Evolutionary conservation across 208 protist genomes (phyloP).

Genomic region (Leishmania mexicana): DNA sequence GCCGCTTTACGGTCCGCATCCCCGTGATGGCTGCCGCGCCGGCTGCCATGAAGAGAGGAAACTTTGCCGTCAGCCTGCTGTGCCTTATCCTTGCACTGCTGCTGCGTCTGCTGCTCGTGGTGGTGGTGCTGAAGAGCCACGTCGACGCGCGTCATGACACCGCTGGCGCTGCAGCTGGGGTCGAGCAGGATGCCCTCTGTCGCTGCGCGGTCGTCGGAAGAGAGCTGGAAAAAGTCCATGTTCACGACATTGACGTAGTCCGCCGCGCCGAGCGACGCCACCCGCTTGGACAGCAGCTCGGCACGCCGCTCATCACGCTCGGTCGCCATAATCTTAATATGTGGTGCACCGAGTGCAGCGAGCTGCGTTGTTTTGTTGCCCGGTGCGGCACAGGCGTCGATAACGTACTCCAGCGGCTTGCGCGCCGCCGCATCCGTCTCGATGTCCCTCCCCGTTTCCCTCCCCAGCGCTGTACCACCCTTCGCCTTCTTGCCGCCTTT

Average conservation of each 20-base stretch:
- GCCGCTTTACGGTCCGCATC: not conserved
- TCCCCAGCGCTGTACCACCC: not conserved
- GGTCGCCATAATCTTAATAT: conserved; percentile 85
- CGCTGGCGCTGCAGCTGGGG: conserved; percentile 91
- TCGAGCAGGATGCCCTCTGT: conserved; percentile 91
- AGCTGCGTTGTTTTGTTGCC: conserved; percentile 94
- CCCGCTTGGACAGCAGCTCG: conserved; percentile 62
- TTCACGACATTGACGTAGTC: conserved; percentile 82
- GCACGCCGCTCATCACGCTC: conserved; percentile 83
- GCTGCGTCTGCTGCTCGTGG: conserved; percentile 9
- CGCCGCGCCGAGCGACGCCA: conserved; percentile 66
- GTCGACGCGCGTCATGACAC: conserved; percentile 88
- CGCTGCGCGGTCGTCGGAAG: conserved; percentile 67
- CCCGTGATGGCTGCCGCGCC: not conserved
- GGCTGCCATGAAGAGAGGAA: not conserved
- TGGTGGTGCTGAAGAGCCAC: conserved; percentile 62
- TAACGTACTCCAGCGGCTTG: conserved; percentile 75
- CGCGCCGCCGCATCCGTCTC: not conserved
- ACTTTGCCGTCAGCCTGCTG: not conserved
- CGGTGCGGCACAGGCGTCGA: conserved; percentile 92
- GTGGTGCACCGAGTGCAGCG: conserved; percentile 63
- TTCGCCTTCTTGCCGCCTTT: not conserved
- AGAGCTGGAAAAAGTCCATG: conserved; percentile 88
- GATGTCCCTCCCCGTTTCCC: not conserved
- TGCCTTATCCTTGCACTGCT: conserved; percentile 10